Base-by-base conservation (phyloP, 768 basidiomycete genomes). In the Tulasnella sp. region DNA sequence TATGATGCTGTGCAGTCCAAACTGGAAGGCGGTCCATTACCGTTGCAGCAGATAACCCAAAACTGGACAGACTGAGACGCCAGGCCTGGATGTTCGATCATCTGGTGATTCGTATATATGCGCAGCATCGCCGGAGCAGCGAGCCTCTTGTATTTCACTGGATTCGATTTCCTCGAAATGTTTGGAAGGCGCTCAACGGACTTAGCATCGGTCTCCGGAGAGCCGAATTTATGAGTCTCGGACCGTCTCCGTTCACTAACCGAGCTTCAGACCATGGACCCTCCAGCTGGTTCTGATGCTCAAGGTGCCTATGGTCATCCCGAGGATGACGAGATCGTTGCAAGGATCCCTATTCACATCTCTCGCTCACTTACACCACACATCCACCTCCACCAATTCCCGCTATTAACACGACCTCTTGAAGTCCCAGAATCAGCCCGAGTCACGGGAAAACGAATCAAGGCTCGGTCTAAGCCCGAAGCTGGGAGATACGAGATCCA, bases 321-420 rank as follows among this genome's bases (percentile, higher is more conserved):
- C 19, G 77, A 40, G 8, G 68, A 64, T 7, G 77, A 78, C 37
- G 68, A 71, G 38, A 3, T 77, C 12, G 31, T 78, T 19, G 69
- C 79, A 84, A 89, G 69, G 85, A 78, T 95, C 72, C 93, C 93
- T 45, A 87, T 95, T 73, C 90, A 90, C 79, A 89, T 87, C 79
- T 90, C 91, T 52, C 88, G 90, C 81, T 82, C 83, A 19, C 87
- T 91, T 29, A 81, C 84, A 40, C 87, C 90, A 2, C 86, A 90
- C 80, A 81, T 95, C 49, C 92, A 94, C 45, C 82, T 94, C 4
- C 92, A 94, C 79, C 93, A 95, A 79, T 94, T 90, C 79, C 93
- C 94, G 6, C 86, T 95, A 9, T 84, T 93, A 1, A 89, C 86
- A 11, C 87, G 92, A 36, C 89, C 92, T 12, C 85, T 95, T 2